Conservation (phyloP, 345 rosid genomes). For the Kernera saxatilis region DNA sequence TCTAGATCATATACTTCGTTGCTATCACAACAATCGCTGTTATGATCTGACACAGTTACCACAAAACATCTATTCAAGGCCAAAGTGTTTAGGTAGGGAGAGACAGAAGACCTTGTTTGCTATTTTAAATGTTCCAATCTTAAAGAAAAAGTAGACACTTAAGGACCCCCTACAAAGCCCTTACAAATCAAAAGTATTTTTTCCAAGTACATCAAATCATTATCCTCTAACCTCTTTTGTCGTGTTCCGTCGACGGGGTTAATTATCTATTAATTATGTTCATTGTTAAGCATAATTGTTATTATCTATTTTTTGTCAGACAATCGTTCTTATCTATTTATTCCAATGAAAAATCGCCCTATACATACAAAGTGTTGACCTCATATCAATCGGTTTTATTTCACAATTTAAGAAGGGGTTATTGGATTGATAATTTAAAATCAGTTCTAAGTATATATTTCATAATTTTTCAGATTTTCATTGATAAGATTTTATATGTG, state of each 20-base stretch:
- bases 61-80: conserved; percentile 24
- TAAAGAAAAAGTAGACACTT: conserved; percentile 10
- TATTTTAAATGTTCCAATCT: conserved; percentile 20
- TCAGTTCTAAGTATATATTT: not conserved
- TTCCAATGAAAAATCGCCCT: not conserved
- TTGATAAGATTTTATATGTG: not conserved
- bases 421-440: not conserved
- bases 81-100: conserved; percentile 26
- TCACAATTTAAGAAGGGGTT: not conserved
- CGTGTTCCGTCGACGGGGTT: conserved; percentile 8
- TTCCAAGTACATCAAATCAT: conserved; percentile 31
- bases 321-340: not conserved
- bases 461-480: not conserved
- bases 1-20: not conserved
- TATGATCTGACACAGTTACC: conserved; percentile 8
- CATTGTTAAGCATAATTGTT: not conserved
- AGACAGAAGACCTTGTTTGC: conserved; percentile 24
- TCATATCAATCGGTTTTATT: not conserved
- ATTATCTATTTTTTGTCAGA: not conserved
- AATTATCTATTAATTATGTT: conserved; percentile 1
- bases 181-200: conserved; percentile 18
- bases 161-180: conserved; percentile 17
- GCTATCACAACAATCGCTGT: conserved; percentile 15
- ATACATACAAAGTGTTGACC: not conserved
- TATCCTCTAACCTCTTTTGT: conserved; percentile 17